Evolutionary conservation across 2,329 filamentous ascomycete species (phyloP).

Genomic region (Cordyceps farinosa): DNA sequence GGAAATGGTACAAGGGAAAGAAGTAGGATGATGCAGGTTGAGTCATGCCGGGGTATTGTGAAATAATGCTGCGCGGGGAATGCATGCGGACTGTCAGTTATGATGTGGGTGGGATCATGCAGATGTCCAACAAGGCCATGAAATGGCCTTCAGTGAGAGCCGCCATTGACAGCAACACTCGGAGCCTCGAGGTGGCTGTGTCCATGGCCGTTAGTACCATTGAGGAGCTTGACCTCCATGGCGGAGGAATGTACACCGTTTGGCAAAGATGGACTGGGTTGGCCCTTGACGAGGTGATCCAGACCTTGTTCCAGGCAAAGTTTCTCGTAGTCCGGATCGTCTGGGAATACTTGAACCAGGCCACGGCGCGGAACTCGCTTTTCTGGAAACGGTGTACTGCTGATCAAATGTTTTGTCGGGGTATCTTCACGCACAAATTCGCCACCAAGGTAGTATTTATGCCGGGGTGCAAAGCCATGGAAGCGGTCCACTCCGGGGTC

Average conservation of each 20-base stretch:
- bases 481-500: conserved; percentile 54
- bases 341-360: conserved; percentile 48
- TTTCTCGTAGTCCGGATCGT: conserved; percentile 55
- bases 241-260: conserved; percentile 50
- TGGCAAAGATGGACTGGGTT: conserved; percentile 40
- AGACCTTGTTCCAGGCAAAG: conserved; percentile 57
- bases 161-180: conserved; percentile 31
- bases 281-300: conserved; percentile 48
- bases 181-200: conserved; percentile 23
- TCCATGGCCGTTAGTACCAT: conserved; percentile 20
- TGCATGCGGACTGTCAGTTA: too few relatives aligned
- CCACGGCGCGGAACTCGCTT: conserved; percentile 53
- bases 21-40: not conserved
- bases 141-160: not conserved
- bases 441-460: conserved; percentile 58
- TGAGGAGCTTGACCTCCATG: conserved; percentile 31
- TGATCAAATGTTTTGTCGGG: conserved; percentile 44
- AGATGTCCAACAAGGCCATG: not conserved
- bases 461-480: conserved; percentile 52
- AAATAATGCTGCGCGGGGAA: not conserved
- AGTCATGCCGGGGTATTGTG: not conserved
- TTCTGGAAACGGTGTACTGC: conserved; percentile 53
- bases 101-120: too few relatives aligned
- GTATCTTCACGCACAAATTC: conserved; percentile 49
- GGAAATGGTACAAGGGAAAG: not conserved